Evolutionary conservation across 805 yeast species (phyloP).

Genomic region (Isabelozyma pseudorhagii): DNA sequence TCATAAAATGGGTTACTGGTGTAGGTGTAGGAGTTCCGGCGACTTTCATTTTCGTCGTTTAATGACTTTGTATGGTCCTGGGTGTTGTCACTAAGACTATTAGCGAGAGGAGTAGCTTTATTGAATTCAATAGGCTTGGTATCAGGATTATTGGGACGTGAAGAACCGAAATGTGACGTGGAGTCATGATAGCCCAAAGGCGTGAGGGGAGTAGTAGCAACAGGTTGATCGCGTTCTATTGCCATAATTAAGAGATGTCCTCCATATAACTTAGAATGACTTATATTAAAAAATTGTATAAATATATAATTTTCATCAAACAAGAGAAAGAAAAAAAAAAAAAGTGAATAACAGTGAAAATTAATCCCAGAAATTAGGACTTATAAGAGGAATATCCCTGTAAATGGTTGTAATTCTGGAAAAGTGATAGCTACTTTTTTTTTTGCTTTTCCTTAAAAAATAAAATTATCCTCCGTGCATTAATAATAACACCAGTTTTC

Average conservation of each 20-base stretch:
- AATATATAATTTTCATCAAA: too few species aligned
- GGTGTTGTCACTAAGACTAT: neutral
- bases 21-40: slow-evolving; percentile 1
- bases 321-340: too few species aligned
- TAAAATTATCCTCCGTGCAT: neutral
- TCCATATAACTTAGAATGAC: neutral
- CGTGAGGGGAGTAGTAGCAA: neutral
- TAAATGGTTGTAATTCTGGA: neutral
- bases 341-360: neutral
- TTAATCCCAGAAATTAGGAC: neutral
- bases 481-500: neutral
- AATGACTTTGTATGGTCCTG: neutral
- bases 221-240: neutral
- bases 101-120: neutral
- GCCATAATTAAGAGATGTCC: neutral
- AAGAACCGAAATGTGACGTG: neutral
- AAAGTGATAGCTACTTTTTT: too few species aligned
- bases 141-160: too few species aligned
- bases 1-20: neutral
- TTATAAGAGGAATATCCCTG: neutral
- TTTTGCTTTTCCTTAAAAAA: too few species aligned
- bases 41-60: neutral
- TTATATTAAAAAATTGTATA: too few species aligned
- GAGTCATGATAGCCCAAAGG: neutral
- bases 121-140: too few species aligned